Evolutionary conservation across 106 monocot species (phyloP).

Genomic region (Platanthera zijinensis): DNA sequence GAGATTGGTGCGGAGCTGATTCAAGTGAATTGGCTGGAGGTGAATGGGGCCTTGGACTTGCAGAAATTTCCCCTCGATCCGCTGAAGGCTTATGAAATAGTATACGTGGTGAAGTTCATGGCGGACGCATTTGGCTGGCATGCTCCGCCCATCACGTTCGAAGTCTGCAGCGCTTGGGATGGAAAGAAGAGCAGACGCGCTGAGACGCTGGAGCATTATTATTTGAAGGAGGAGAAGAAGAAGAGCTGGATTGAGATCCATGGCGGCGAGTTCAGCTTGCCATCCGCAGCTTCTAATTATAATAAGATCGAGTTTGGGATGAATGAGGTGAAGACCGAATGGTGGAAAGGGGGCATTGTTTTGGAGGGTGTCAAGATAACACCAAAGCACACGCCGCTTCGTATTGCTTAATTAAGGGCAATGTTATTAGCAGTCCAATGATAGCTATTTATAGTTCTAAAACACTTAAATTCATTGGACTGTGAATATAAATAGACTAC

Average conservation of each 20-base stretch:
- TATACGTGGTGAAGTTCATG: slow-evolving; percentile 12
- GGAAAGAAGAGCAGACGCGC: slow-evolving; percentile 1
- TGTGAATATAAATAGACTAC: no score
- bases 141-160: slow-evolving; percentile 5
- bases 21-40: slow-evolving; percentile 17
- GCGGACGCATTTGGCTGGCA: slow-evolving; percentile 18
- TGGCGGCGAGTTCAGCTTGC: slow-evolving; percentile 10
- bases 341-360: slow-evolving; percentile 12
- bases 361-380: slow-evolving; percentile 7
- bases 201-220: no score
- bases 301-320: slow-evolving; percentile 7
- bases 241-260: neutral
- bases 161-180: neutral
- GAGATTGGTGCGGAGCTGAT: slow-evolving; percentile 13
- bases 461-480: neutral
- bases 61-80: neutral
- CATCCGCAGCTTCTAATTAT: neutral
- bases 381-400: neutral
- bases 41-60: slow-evolving; percentile 6
- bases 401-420: neutral
- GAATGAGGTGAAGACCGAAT: neutral
- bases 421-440: neutral
- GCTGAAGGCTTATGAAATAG: slow-evolving; percentile 2
- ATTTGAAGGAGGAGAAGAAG: slow-evolving; percentile 9
- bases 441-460: neutral